A percentile compares a stretch with the other conserved stretches of the same genome.
phyloP scores from a whole-genome alignment of 768 basidiomycete species.

The Crassisporium funariophilum region DNA sequence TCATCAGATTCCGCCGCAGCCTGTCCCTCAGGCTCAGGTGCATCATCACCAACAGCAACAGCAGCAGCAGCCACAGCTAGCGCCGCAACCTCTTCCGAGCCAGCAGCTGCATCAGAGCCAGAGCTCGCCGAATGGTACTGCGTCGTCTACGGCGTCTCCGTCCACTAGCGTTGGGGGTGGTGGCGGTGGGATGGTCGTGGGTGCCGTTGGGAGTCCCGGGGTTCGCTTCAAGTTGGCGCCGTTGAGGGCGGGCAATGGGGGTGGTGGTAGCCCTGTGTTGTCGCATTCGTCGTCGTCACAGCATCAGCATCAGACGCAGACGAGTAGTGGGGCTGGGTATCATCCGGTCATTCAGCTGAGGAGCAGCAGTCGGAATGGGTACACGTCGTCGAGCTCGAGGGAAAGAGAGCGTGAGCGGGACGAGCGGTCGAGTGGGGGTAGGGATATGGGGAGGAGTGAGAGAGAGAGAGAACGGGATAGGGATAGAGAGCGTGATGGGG shows the following conservation, averaged over 20 bases:
- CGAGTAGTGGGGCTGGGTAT: constrained; percentile 14
- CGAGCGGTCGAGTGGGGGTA: constrained; percentile 16
- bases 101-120: constrained; percentile 8
- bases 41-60: constrained; percentile 15
- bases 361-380: constrained; percentile 33
- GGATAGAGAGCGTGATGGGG: constrained; percentile 21
- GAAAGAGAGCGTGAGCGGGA: constrained; percentile 22
- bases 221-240: constrained; percentile 62
- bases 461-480: constrained; percentile 18
- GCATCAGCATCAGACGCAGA: constrained; percentile 6
- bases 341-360: constrained; percentile 38
- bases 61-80: constrained; percentile 15
- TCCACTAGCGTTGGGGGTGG: background rate
- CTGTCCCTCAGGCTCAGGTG: constrained; percentile 19
- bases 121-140: background rate
- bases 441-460: constrained; percentile 13
- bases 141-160: background rate
- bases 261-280: background rate
- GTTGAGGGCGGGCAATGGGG: constrained; percentile 31
- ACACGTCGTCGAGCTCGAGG: constrained; percentile 18
- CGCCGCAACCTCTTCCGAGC: constrained; percentile 16
- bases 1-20: constrained; percentile 21
- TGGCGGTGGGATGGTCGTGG: constrained; percentile 14
- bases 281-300: background rate
- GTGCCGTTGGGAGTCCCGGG: constrained; percentile 19